Base-by-base conservation (phyloP, 2,329 filamentous ascomycete genomes). In the Nemania sp. region DNA sequence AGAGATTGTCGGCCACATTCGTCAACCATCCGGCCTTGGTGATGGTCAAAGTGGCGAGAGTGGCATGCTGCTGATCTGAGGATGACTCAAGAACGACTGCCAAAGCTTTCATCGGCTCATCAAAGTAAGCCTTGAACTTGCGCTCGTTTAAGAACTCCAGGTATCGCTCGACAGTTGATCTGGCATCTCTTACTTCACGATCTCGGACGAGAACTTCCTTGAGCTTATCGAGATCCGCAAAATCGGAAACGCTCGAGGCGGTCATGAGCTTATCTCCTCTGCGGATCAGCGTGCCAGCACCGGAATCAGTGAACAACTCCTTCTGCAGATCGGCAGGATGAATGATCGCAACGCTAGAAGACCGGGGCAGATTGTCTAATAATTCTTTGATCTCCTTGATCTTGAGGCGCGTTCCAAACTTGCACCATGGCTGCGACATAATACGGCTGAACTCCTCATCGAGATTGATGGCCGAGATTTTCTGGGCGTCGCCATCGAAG, bases 301-400 rank as follows among this genome's bases (percentile, higher is more conserved):
- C 93, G 9, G 91, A 94, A 73, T 97, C 91, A 14, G 93, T 97
- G 74, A 97, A 97, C 5, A 97, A 78, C 73, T 99, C 94, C 76
- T 95, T 96, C 75, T 97, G 92, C 37, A 99, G 80, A 71, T 96
- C 92, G 61, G 90, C 91, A 2, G 94, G 93, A 74, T 97, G 92
- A 64, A 97, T 99, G 67, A 99, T 97, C 57, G 94, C 94, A 44
- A 99, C 93, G 65, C 90, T 96, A 15, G 93, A 97, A 52, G 90
- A 93, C 65, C 90, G 87, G 46, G 94, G 94, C 15, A 99, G 83
- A 44, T 89, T 87, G 64, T 91, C 90, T 47, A 99, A 78, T 23
- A 99, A 82, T 54, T 96, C 91, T 80, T 96, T 96, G 76, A 96
- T 95, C 77, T 99, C 91, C 76, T 89, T 90, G 73, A 99, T 97